Evolutionary conservation across 306 rosid species (phyloP), one percentile per base, ranked within the genome.

Genomic region (Senna tora): DNA sequence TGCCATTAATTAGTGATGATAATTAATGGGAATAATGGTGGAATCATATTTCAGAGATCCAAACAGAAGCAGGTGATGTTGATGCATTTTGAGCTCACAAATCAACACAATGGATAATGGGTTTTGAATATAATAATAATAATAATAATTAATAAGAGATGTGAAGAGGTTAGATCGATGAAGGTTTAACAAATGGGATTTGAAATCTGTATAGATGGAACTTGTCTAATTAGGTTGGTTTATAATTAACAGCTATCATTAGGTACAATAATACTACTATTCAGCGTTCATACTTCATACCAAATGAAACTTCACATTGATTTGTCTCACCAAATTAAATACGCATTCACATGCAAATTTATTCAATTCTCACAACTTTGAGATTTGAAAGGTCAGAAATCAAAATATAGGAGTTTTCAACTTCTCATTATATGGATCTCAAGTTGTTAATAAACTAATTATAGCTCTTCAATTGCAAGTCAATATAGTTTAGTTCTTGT

Each of bases 1-100:
- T 25, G 30, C 3, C 46, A 32, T 65, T 79, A 70, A 57, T 54
- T 67, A 81, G 76, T 72, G 65, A 53, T 67, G 61, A 81, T 81
- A 28, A 68, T 65, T 65, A 32, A n/a, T 16, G 58, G 60, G 69
- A 75, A 75, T 49, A 39, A 65, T 78, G 72, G 58, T 63, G 67
- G 68, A 69, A 43, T 74, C 75, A 64, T 77, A 62, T 55, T 61
- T 67, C 43, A 81, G 54, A 56, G 43, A 58, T 39, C 65, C 15
- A 21, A 52, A 65, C 45, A 49, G 55, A 67, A 52, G 13, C 61
- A 52, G 39, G 20, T n/a, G 58, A 5, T 13, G 9, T 57, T 72
- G 75, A 22, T 49, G 63, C 9, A 41, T 52, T 17, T 67, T 30
- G 63, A 61, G 53, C 53, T 67, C 71, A 58, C 14, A 17, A 1